Evolutionary conservation across 228 moss, liverwort and hornwort genomes (phyloP), one percentile per base, ranked within the genome.

Genomic region (Sphagnum magellanicum): DNA sequence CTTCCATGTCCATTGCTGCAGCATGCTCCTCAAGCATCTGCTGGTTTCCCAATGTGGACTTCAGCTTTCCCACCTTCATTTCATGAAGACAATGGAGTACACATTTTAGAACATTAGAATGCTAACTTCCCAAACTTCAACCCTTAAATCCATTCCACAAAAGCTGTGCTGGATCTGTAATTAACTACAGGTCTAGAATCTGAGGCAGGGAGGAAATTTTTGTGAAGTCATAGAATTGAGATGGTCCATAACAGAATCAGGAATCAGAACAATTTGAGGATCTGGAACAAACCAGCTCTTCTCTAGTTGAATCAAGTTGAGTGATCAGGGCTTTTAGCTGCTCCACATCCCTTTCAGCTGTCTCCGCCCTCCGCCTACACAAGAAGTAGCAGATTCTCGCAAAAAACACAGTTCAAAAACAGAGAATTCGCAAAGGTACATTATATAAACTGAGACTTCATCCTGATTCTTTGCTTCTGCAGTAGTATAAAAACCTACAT

Each of bases 311-410:
- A 76, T 90, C 90, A 50, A 92, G 86, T 68, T 92, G 90, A 74
- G 88, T 92, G 53, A 92, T 83, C 14, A 92, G 82, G 64, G 78
- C 80, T 78, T 90, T 92, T 64, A 92, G 74, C 77, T 92, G 90
- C 65, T 90, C 90, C 50, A 92, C 86, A 66, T 90, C 90, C 73
- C 68, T 86, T 76, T 92, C 90, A 73, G 92, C 90, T 68, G 66
- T 74, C 70, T 90, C 86, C 79, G 86, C 76, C 16, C 88, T 82
- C 66, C 82, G 79, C 70, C 92, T 92, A 82, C 72, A 74, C 63
- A 48, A 48, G 49, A 4, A 64, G 48, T 48, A n/a, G 49, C 48
- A 62, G 32, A 32, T 32, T 32, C 3, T 32, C 32, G 3, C 32
- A 32, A 6, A 49, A 4, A 65, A 14, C 65, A 65, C 15, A 49